These are phyloP conservation scores for Xylaria bambusicola DNA, from an alignment of 495 filamentous ascomycete species.

Conservation along the genomic window DNA sequence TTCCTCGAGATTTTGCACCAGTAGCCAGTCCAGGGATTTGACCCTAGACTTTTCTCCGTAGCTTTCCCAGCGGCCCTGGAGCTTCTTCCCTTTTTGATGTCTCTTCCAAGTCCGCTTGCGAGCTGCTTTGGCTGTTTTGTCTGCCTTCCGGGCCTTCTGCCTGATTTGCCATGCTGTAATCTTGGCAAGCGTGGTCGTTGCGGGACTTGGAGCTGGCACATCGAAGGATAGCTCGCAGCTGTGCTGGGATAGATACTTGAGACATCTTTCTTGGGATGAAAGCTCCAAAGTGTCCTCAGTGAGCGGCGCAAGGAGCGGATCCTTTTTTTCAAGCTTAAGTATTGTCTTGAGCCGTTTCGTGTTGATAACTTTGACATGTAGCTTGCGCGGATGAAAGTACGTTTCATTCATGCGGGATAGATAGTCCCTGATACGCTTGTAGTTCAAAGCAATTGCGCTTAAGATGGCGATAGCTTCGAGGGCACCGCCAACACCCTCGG, in stretches of 20 bases:
- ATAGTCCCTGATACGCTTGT: constrained; percentile 19
- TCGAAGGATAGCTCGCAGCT: constrained; percentile 26
- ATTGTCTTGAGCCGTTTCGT: constrained; percentile 22
- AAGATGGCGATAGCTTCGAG: constrained; percentile 18
- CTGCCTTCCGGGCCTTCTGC: constrained; percentile 22
- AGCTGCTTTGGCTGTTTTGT: constrained; percentile 11
- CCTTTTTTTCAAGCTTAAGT: constrained; percentile 25
- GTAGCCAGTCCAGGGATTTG: constrained; percentile 26
- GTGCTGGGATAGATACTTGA: constrained; percentile 21
- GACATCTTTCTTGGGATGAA: constrained; percentile 26
- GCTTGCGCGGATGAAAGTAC: constrained; percentile 28
- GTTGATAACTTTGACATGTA: constrained; percentile 23
- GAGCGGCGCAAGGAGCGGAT: constrained; percentile 22
- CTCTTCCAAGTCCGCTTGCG: constrained; percentile 28
- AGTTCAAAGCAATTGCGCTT: constrained; percentile 10
- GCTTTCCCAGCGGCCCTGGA: constrained; percentile 17
- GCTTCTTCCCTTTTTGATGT: constrained; percentile 26
- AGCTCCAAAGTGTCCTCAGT: constrained; percentile 21
- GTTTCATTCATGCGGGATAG: constrained; percentile 23
- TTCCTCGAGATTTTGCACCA: constrained; percentile 28
- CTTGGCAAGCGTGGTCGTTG: constrained; percentile 22
- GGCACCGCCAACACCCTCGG: constrained; percentile 17
- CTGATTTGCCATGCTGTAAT: constrained; percentile 27
- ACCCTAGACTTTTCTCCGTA: constrained; percentile 17
- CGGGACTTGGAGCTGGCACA: constrained; percentile 23